Base-by-base conservation (phyloP, 1,139 yeast species). In the Suhomyces maxii region DNA sequence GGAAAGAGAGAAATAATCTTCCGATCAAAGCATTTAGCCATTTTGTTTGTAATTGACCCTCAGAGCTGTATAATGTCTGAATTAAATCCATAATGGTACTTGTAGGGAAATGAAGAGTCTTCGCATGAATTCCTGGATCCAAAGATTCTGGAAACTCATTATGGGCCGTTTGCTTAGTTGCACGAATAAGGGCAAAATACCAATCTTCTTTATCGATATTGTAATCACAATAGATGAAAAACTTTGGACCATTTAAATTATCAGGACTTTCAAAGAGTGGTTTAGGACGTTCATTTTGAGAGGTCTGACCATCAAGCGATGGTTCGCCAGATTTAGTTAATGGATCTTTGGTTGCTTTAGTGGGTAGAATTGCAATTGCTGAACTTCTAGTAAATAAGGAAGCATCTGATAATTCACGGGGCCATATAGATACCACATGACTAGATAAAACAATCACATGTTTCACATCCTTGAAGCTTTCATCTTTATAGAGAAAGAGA, bases 21-120 rank as follows among this genome's bases (percentile, higher is more conserved):
- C 98, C 98, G 10, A 88, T 57, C 7, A 91, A 55, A 0, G 96
- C 97, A 65, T 93, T 93, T 30, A 93, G 65, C 99, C 98, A 93
- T 59, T 89, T 82, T 0, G 95, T 83, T 36, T 88, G 86, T 30
- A 88, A 65, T 57, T 89, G 95, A 1, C 90, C 90, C 56, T 88
- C 95, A 0, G 91, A 80, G 2, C 95, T 83, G 58, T 89, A 87
- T 39, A 89, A 63, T 0, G 87, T 80, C 58, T 86, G 91, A 44
- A 89, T 87, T 53, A 90, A 68, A 45, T 80, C 81, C 51, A 88
- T 76, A 76, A 87, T 82, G 58, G 89, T 88, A 7, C 77, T 69
- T 0, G 95, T 87, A 40, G 79, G 77, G 59, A 83, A 84, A 58
- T 86, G 89, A 32, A 87, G 69, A 0, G 97, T 82, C 48, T 79